These are phyloP conservation scores for Sphaceloma murrayae DNA, from an alignment of 2,329 filamentous ascomycete genomes.

Conservation along the genomic window DNA sequence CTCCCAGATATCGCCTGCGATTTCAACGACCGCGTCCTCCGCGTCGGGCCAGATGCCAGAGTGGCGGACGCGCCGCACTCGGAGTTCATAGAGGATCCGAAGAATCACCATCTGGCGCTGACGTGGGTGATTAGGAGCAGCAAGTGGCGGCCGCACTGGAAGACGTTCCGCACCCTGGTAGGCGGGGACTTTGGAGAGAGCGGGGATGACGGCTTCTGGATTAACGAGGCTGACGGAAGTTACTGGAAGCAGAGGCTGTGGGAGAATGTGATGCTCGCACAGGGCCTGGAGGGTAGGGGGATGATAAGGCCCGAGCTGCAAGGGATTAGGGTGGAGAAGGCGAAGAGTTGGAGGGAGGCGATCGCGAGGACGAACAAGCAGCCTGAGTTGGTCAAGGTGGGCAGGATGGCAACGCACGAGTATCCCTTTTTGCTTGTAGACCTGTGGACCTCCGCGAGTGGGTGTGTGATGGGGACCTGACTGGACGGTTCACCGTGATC, in stretches of 20 bases:
- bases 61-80: too few relatives aligned
- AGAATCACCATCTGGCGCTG: slow-evolving; percentile 17
- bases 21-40: not conserved
- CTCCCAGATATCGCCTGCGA: slow-evolving; percentile 23
- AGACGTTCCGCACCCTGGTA: slow-evolving; percentile 17
- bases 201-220: slow-evolving; percentile 18
- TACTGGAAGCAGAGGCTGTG: slow-evolving; percentile 24
- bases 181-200: slow-evolving; percentile 20
- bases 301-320: slow-evolving; percentile 21
- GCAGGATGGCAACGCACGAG: slow-evolving; percentile 17
- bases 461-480: slow-evolving; percentile 19
- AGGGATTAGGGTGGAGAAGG: slow-evolving; percentile 19
- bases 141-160: slow-evolving; percentile 26
- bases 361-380: slow-evolving; percentile 20
- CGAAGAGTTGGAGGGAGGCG: slow-evolving; percentile 20
- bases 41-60: too few relatives aligned
- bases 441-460: slow-evolving; percentile 18
- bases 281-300: slow-evolving; percentile 27
- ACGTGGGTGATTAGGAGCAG: slow-evolving; percentile 22
- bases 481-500: not conserved
- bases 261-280: slow-evolving; percentile 24
- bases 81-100: slow-evolving; percentile 16
- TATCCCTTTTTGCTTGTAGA: slow-evolving; percentile 21
- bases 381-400: slow-evolving; percentile 18
- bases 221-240: not conserved